Percentiles rank a stretch among this genome's conserved stretches.
These are phyloP conservation scores for Neoboletus brunneissimus DNA, from an alignment of 768 basidiomycete species.

Conservation along the genomic window DNA sequence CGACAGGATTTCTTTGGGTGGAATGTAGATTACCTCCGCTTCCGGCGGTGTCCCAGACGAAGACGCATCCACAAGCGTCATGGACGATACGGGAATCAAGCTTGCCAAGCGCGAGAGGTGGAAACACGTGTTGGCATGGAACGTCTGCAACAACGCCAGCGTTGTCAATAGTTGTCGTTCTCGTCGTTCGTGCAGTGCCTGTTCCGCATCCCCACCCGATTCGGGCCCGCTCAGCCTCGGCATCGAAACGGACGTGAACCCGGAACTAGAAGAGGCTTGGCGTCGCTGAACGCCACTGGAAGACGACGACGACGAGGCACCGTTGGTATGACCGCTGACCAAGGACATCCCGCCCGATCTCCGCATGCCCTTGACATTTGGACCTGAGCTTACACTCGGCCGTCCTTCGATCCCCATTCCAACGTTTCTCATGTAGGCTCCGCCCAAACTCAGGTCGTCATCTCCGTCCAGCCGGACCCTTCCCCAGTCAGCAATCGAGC, in stretches of 20 bases:
- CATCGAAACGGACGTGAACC: conserved; percentile 14
- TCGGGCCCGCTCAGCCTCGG: conserved; percentile 30
- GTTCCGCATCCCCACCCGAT: conserved; percentile 8
- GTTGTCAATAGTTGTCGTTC: conserved; percentile 44
- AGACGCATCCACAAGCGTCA: not conserved
- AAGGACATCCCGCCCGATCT: conserved; percentile 51
- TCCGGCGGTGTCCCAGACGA: conserved; percentile 10
- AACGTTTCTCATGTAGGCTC: conserved; percentile 49
- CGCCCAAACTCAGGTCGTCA: conserved; percentile 49
- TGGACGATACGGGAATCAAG: conserved; percentile 19
- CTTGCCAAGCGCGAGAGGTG: conserved; percentile 47
- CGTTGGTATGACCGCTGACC: conserved; percentile 35
- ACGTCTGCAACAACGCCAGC: conserved; percentile 60
- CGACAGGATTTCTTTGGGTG: conserved; percentile 59
- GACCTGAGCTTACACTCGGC: conserved; percentile 31
- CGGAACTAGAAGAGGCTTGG: conserved; percentile 33
- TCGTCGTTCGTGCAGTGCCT: conserved; percentile 23
- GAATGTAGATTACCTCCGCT: conserved; percentile 41
- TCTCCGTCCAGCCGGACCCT: conserved; percentile 62
- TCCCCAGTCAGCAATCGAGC: conserved; percentile 51
- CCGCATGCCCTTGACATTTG: conserved; percentile 37
- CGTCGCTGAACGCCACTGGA: conserved; percentile 30
- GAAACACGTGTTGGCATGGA: conserved; percentile 63
- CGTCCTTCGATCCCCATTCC: conserved; percentile 75
- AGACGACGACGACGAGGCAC: conserved; percentile 23